These are phyloP conservation scores for Tetracladium marchalianum DNA, from an alignment of 495 filamentous ascomycete genomes.

Conservation along the genomic window DNA sequence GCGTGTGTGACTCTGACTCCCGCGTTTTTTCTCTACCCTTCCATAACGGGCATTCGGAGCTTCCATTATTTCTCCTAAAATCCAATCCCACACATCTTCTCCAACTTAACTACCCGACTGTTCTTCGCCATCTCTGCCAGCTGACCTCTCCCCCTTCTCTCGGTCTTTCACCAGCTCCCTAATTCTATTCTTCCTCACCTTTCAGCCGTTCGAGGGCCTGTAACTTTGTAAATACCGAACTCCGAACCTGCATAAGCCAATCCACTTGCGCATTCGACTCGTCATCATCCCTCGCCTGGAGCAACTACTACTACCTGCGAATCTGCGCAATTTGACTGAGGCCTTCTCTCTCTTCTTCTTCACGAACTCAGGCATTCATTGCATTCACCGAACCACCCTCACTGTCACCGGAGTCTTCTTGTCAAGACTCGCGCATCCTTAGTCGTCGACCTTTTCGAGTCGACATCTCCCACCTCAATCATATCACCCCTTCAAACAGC, in stretches of 20 bases:
- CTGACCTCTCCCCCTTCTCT: constrained; percentile 5
- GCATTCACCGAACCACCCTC: not conserved
- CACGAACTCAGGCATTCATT: constrained; percentile 8
- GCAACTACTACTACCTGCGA: not conserved
- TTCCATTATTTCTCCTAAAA: too few species aligned
- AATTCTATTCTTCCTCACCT: not conserved
- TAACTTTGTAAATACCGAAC: too few species aligned
- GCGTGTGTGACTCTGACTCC: too few species aligned
- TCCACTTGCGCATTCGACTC: constrained; percentile 8
- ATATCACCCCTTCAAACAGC: constrained; percentile 23
- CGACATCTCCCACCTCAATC: constrained; percentile 5
- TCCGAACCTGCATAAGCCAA: constrained; percentile 9
- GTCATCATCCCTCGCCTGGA: constrained; percentile 12
- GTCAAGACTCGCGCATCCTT: constrained; percentile 3
- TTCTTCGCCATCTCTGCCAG: constrained; percentile 12
- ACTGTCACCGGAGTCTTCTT: not conserved
- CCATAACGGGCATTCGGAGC: too few species aligned
- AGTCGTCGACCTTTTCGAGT: constrained; percentile 19
- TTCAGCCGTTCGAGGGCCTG: not conserved
- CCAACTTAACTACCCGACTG: constrained; percentile 9
- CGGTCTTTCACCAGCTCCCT: not conserved
- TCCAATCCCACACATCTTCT: too few species aligned
- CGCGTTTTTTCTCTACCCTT: too few species aligned
- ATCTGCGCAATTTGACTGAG: constrained; percentile 6
- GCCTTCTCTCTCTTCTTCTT: constrained; percentile 1